Percentiles rank a stretch among this genome's conserved stretches.
These are phyloP conservation scores for Russula ochroleuca DNA, from an alignment of 768 basidiomycete species.

Conservation along the genomic window DNA sequence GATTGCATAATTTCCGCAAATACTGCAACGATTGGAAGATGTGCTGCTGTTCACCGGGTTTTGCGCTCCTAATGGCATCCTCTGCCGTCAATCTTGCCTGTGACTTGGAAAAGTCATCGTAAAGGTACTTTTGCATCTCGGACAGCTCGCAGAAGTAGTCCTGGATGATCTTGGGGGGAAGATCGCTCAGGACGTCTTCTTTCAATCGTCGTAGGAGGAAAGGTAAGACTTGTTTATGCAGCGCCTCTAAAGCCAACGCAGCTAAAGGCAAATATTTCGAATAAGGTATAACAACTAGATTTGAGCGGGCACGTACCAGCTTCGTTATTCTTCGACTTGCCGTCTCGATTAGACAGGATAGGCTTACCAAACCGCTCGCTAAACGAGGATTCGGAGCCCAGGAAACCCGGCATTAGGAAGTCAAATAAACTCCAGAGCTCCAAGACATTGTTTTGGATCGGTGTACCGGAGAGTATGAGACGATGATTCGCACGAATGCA, in stretches of 20 bases:
- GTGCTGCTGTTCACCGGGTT: slow-evolving; percentile 62
- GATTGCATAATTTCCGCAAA: slow-evolving; percentile 95
- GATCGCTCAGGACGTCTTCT: slow-evolving; percentile 91
- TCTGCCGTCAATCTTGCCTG: slow-evolving; percentile 62
- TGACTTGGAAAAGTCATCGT: slow-evolving; percentile 89
- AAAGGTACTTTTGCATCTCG: slow-evolving; percentile 86
- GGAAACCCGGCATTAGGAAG: slow-evolving; percentile 98
- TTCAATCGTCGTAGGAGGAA: slow-evolving; percentile 95
- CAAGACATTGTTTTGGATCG: slow-evolving; percentile 97
- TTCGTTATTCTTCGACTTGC: slow-evolving; percentile 91
- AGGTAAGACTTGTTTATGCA: slow-evolving; percentile 99
- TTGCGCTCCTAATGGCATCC: slow-evolving; percentile 51
- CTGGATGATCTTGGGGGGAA: slow-evolving; percentile 99
- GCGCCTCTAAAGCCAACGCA: slow-evolving; percentile 86
- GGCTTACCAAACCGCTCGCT: slow-evolving; percentile 96
- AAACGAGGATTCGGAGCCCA: slow-evolving; percentile 93
- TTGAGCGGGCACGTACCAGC: slow-evolving; percentile 59
- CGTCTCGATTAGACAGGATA: slow-evolving; percentile 90
- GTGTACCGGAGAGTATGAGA: slow-evolving; percentile 92
- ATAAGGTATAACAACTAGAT: neutral
- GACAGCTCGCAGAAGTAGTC: slow-evolving; percentile 99
- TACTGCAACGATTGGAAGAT: slow-evolving; percentile 98
- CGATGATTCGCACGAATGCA: slow-evolving; percentile 86
- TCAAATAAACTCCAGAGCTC: slow-evolving; percentile 99
- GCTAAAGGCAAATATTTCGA: slow-evolving; percentile 46